phyloP scores from a whole-genome alignment of 805 yeast genomes.

The Yamadazyma tumulicola region DNA sequence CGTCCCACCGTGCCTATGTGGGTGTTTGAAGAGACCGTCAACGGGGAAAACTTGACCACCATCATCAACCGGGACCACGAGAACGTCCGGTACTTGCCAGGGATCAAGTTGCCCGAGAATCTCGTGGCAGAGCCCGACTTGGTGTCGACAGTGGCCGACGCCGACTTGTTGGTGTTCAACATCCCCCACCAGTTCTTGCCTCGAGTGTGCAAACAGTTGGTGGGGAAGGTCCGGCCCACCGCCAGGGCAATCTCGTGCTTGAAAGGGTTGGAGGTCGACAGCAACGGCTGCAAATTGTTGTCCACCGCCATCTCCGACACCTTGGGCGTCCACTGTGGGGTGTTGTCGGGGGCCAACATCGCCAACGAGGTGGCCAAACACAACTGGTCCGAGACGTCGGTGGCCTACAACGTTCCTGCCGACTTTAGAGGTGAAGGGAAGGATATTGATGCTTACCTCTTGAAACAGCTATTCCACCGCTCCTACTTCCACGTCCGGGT shows the following conservation, averaged over 20 bases:
- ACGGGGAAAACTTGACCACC: slow-evolving; percentile 80
- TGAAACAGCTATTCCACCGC: slow-evolving; percentile 89
- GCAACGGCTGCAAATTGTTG: slow-evolving; percentile 79
- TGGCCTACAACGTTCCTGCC: slow-evolving; percentile 76
- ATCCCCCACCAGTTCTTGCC: slow-evolving; percentile 96
- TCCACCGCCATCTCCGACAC: slow-evolving; percentile 75
- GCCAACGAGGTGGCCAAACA: slow-evolving; percentile 96
- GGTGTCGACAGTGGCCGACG: slow-evolving; percentile 67
- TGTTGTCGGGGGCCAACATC: slow-evolving; percentile 92
- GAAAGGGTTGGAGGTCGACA: slow-evolving; percentile 89
- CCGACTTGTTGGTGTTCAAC: slow-evolving; percentile 88
- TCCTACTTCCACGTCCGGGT: slow-evolving; percentile 97
- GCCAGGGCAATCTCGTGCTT: slow-evolving; percentile 92
- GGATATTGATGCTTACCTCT: slow-evolving; percentile 67
- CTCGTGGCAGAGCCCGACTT: slow-evolving; percentile 84
- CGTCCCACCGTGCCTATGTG: slow-evolving; percentile 83
- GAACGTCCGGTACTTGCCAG: slow-evolving; percentile 93
- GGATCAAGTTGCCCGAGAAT: slow-evolving; percentile 79
- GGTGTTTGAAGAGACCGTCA: slow-evolving; percentile 85
- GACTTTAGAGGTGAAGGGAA: slow-evolving; percentile 65
- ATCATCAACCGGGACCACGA: slow-evolving; percentile 89
- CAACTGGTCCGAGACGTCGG: slow-evolving; percentile 97
- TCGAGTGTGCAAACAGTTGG: slow-evolving; percentile 68
- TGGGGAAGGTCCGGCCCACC: slow-evolving; percentile 66
- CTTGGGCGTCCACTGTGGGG: slow-evolving; percentile 91